Conservation (phyloP, 805 yeast genomes). For the Yueomyces sp. region DNA sequence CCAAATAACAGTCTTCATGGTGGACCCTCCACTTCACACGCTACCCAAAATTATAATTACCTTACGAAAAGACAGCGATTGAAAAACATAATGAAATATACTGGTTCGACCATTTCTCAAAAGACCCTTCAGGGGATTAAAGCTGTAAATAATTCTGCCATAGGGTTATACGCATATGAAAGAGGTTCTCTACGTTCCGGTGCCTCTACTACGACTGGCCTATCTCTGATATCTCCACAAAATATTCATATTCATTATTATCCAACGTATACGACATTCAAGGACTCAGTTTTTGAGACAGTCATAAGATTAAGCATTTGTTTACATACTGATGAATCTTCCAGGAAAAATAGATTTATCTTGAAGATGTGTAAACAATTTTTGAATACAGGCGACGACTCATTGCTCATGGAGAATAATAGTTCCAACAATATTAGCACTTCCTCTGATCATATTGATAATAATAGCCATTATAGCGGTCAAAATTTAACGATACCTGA, state of each 20-base stretch:
- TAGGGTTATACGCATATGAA: slow-evolving; percentile 2
- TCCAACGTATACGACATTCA: slow-evolving; percentile 38
- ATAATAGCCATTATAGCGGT: too few relatives aligned
- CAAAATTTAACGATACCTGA: background rate
- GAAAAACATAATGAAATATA: slow-evolving; percentile 37
- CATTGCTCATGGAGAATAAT: background rate
- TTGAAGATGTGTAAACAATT: slow-evolving; percentile 54
- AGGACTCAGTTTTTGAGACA: slow-evolving; percentile 26
- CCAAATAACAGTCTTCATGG: too few relatives aligned
- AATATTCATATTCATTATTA: slow-evolving; percentile 50
- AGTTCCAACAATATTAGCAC: background rate
- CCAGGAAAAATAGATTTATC: slow-evolving; percentile 57
- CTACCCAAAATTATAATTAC: background rate
- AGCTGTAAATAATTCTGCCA: slow-evolving; percentile 3
- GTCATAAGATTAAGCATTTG: slow-evolving; percentile 60
- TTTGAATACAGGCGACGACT: slow-evolving; percentile 5
- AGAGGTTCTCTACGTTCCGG: too few relatives aligned
- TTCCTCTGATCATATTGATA: background rate
- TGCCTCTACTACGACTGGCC: background rate
- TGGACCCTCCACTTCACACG: background rate
- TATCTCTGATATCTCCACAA: slow-evolving; percentile 22
- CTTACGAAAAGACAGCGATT: slow-evolving; percentile 31
- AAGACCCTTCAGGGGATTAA: slow-evolving; percentile 32
- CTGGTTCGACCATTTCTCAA: slow-evolving; percentile 36
- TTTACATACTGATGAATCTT: slow-evolving; percentile 50